Conservation (phyloP, 2,329 filamentous ascomycete genomes). For the Sphaerulina musiva region DNA sequence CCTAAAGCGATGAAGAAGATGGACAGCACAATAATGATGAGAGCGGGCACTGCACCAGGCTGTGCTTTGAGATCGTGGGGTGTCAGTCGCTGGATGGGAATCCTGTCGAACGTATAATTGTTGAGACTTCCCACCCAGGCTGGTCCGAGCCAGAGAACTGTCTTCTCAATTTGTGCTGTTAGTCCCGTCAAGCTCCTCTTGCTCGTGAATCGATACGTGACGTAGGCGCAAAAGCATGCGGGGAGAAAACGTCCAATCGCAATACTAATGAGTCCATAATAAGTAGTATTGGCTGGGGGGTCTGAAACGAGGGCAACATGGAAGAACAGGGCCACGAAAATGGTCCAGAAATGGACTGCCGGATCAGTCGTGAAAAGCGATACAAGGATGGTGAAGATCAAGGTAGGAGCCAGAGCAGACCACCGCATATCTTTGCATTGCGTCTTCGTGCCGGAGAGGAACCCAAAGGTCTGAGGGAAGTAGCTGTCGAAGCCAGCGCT, state of each 20-base stretch:
- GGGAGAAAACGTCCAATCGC: slow-evolving; percentile 78
- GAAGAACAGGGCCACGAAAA: slow-evolving; percentile 77
- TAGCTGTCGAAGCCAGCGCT: slow-evolving; percentile 78
- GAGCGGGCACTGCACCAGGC: slow-evolving; percentile 76
- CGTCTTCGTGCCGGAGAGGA: slow-evolving; percentile 58
- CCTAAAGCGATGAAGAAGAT: slow-evolving; percentile 62
- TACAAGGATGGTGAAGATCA: slow-evolving; percentile 69
- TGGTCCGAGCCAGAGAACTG: slow-evolving; percentile 78
- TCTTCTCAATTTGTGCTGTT: slow-evolving; percentile 81
- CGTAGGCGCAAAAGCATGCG: slow-evolving; percentile 78
- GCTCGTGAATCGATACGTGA: slow-evolving; percentile 79
- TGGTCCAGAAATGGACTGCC: slow-evolving; percentile 73
- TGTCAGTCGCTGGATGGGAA: slow-evolving; percentile 88
- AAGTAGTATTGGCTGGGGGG: slow-evolving; percentile 60
- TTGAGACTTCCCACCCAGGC: slow-evolving; percentile 88
- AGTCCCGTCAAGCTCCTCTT: slow-evolving; percentile 64
- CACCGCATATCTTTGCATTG: slow-evolving; percentile 73
- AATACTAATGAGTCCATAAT: slow-evolving; percentile 67
- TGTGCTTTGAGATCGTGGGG: slow-evolving; percentile 82
- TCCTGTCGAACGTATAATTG: slow-evolving; percentile 91
- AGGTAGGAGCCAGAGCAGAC: slow-evolving; percentile 73
- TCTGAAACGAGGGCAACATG: slow-evolving; percentile 88
- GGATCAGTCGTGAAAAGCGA: slow-evolving; percentile 77
- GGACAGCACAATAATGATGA: slow-evolving; percentile 68
- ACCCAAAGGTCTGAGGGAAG: slow-evolving; percentile 81